These are phyloP conservation scores for Tothia fuscella DNA, from an alignment of 2,329 filamentous ascomycete genomes.

Conservation along the genomic window DNA sequence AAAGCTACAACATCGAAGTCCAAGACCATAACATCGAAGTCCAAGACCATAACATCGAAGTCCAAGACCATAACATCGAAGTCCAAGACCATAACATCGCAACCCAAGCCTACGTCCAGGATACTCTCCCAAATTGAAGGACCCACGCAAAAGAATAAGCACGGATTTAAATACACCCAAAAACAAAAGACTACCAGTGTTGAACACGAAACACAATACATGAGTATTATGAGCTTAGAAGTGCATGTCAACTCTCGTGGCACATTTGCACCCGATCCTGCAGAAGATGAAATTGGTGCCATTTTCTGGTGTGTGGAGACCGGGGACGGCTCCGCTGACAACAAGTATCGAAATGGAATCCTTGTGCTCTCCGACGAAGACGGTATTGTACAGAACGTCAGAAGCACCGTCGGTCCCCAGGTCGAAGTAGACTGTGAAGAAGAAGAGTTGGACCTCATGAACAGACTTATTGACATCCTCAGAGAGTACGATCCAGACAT, in stretches of 20 bases:
- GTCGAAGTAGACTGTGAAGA: conserved; percentile 61
- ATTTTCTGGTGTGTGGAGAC: conserved; percentile 85
- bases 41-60: conserved; percentile 11
- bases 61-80: conserved; percentile 7
- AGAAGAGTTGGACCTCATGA: conserved; percentile 74
- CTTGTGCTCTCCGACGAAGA: conserved; percentile 57
- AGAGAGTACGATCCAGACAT: conserved; percentile 79
- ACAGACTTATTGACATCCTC: conserved; percentile 77
- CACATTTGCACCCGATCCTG: conserved; percentile 73
- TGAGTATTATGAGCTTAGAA: conserved; percentile 94
- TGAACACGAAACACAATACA: conserved; percentile 77
- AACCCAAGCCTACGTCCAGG: too few relatives aligned
- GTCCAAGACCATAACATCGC: conserved; percentile 6
- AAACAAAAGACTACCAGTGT: conserved; percentile 62
- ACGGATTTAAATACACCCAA: conserved; percentile 79
- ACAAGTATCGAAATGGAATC: conserved; percentile 53
- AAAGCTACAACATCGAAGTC: neutral
- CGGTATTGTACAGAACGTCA: conserved; percentile 48
- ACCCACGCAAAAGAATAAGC: conserved; percentile 67
- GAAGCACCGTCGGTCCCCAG: conserved; percentile 43
- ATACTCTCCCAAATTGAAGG: conserved; percentile 85
- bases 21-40: conserved; percentile 7
- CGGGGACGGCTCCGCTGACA: conserved; percentile 48
- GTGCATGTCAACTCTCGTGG: conserved; percentile 81
- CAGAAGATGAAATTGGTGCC: conserved; percentile 76